phyloP scores from a whole-genome alignment of 2,329 filamentous ascomycete species.

The Pseudogymnoascus sp. region DNA sequence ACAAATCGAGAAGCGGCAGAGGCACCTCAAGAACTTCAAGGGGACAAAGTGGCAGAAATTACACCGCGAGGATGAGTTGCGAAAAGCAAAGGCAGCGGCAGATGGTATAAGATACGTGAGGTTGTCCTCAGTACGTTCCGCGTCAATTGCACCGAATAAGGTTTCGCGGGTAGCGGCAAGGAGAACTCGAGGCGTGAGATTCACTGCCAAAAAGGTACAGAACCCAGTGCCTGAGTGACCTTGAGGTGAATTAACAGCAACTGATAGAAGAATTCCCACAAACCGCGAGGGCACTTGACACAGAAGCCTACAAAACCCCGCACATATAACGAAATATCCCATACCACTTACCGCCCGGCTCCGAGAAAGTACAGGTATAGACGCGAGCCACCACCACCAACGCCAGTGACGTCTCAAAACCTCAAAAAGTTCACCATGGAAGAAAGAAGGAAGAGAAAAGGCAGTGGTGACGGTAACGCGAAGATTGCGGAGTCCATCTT shows the following conservation, averaged over 20 bases:
- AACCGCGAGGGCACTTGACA: not conserved
- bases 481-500: too few relatives aligned
- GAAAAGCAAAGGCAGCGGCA: not conserved
- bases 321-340: not conserved
- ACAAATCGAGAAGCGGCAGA: not conserved
- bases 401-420: not conserved
- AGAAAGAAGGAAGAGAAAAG: not conserved
- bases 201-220: not conserved
- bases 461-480: too few relatives aligned
- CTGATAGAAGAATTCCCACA: not conserved
- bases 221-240: not conserved
- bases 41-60: not conserved
- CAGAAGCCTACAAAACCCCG: not conserved
- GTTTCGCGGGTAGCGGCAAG: not conserved
- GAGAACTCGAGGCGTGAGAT: not conserved
- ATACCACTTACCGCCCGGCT: not conserved
- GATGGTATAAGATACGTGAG: not conserved
- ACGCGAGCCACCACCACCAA: not conserved
- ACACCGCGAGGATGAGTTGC: not conserved
- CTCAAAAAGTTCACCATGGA: not conserved
- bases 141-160: not conserved
- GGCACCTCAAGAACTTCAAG: not conserved
- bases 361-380: not conserved
- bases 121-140: not conserved
- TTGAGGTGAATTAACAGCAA: not conserved